Conservation (phyloP, 768 basidiomycete genomes). For the Scleroderma bovista region DNA sequence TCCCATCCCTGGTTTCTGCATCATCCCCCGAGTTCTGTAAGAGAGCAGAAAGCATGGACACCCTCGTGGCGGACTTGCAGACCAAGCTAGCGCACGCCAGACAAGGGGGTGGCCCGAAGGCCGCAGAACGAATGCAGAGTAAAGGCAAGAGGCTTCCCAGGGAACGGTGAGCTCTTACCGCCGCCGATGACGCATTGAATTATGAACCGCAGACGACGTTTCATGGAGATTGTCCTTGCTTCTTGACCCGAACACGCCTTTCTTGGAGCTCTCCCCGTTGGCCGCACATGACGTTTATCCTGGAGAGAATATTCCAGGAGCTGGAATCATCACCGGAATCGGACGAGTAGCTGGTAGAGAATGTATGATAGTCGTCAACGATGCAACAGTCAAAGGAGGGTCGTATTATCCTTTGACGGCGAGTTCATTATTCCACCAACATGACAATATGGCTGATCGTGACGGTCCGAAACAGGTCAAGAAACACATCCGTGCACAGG, state of each 20-base stretch:
- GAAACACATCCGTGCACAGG: slow-evolving; percentile 92
- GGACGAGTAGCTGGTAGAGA: slow-evolving; percentile 75
- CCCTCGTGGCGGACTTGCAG: slow-evolving; percentile 59
- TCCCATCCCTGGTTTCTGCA: slow-evolving; percentile 68
- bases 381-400: slow-evolving; percentile 90
- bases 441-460: not conserved
- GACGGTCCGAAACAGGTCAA: slow-evolving; percentile 53
- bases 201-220: slow-evolving; percentile 3
- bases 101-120: slow-evolving; percentile 70
- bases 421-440: slow-evolving; percentile 8
- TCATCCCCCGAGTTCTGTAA: slow-evolving; percentile 65
- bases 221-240: slow-evolving; percentile 57
- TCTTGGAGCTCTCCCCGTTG: slow-evolving; percentile 80
- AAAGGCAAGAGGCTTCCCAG: slow-evolving; percentile 81
- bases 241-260: slow-evolving; percentile 83
- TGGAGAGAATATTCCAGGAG: slow-evolving; percentile 71
- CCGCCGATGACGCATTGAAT: not conserved
- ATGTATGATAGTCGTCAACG: slow-evolving; percentile 90
- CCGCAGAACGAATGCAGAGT: slow-evolving; percentile 65
- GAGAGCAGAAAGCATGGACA: slow-evolving; percentile 65
- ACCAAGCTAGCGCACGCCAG: slow-evolving; percentile 52
- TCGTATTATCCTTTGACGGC: slow-evolving; percentile 88
- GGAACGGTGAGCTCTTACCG: slow-evolving; percentile 53
- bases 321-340: slow-evolving; percentile 86
- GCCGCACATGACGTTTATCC: slow-evolving; percentile 87